Conservation (phyloP, 225 moss, liverwort and hornwort species). For the Asterella californica region DNA sequence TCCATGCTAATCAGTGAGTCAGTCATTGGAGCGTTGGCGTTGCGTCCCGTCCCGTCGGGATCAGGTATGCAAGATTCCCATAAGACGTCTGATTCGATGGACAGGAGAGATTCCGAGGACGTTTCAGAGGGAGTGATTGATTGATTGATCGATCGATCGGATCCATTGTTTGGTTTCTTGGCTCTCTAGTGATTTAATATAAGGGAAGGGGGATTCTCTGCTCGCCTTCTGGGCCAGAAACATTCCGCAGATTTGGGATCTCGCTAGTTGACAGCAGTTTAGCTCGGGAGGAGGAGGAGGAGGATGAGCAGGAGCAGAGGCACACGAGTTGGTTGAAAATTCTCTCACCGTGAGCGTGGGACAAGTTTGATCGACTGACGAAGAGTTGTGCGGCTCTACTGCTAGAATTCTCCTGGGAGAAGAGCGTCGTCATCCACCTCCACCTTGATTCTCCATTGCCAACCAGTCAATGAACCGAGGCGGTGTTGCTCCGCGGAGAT, state of each 20-base stretch:
- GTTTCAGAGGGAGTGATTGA: background rate
- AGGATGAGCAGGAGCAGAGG: background rate
- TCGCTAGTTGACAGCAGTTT: background rate
- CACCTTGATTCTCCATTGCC: background rate
- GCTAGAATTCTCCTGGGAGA: background rate
- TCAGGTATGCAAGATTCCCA: background rate
- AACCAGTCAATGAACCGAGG: background rate
- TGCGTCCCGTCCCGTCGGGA: background rate
- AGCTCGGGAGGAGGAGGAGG: constrained; percentile 1
- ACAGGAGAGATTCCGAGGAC: too few species aligned
- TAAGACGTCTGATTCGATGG: too few species aligned
- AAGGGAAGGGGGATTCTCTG: background rate
- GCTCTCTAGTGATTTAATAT: background rate
- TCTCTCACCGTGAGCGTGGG: background rate
- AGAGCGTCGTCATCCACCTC: background rate
- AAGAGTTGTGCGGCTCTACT: background rate
- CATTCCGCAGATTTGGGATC: constrained; percentile 8
- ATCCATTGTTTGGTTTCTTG: background rate
- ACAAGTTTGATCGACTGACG: background rate
- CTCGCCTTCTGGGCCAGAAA: background rate
- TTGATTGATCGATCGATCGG: background rate
- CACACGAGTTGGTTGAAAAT: constrained; percentile 1
- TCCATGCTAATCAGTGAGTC: background rate
- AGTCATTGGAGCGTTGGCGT: background rate
- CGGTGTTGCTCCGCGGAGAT: background rate